Percentiles rank a stretch among this genome's conserved stretches.
Conservation (phyloP, 106 monocot genomes). For the Acorus gramineus region DNA sequence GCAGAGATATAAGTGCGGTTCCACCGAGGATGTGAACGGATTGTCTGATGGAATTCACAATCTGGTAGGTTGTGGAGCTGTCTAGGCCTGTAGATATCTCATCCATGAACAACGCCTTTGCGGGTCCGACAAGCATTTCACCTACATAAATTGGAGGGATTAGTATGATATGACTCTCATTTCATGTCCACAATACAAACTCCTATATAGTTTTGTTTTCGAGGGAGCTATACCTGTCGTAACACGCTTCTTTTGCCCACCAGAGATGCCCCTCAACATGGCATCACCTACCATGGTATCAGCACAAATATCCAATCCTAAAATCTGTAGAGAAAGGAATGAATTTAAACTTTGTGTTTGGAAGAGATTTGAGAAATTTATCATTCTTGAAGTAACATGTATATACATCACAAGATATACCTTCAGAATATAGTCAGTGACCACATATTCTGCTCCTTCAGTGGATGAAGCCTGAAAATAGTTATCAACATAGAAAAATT, state of each 20-base stretch:
- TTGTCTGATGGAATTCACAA: conserved; percentile 49
- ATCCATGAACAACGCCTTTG: conserved; percentile 63
- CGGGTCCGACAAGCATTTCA: conserved; percentile 67
- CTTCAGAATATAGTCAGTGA: conserved; percentile 51
- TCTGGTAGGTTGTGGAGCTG: conserved; percentile 64
- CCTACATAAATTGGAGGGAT: conserved; percentile 14
- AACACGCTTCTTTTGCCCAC: conserved; percentile 35
- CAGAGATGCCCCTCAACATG: conserved; percentile 44
- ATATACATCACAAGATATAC: conserved; percentile 3
- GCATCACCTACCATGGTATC: conserved; percentile 45
- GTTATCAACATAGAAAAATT: neutral
- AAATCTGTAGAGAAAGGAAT: conserved; percentile 14
- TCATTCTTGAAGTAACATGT: neutral
- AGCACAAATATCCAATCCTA: conserved; percentile 44
- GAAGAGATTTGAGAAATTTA: neutral
- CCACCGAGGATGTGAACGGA: conserved; percentile 51
- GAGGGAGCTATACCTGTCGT: conserved; percentile 24
- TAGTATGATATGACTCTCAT: neutral
- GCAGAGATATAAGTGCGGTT: conserved; percentile 47
- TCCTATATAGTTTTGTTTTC: no score
- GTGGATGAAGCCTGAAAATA: conserved; percentile 25
- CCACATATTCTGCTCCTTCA: conserved; percentile 22
- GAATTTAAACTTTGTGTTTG: neutral
- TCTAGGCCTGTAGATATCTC: conserved; percentile 70
- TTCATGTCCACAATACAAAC: neutral